Evolutionary conservation across 176 grass and related monocot species (phyloP).

Genomic region (Metroxylon sagu): DNA sequence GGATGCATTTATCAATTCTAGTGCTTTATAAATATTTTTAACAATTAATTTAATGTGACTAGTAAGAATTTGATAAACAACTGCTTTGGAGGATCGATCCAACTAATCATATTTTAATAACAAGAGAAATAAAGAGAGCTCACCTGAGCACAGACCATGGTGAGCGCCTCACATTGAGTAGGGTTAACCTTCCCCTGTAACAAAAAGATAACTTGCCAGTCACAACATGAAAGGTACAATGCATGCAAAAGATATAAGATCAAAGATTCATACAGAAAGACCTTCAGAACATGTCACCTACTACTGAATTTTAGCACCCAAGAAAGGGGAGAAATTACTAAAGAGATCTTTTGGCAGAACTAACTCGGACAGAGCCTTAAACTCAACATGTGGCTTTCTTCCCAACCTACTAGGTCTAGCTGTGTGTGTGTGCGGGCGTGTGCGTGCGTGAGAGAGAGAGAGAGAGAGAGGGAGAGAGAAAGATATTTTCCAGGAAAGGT

Average conservation of each 20-base stretch:
- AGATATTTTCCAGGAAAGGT: slow-evolving; percentile 2
- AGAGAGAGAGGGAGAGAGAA: background rate
- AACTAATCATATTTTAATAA: background rate
- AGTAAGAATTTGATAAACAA: no score
- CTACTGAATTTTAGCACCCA: background rate
- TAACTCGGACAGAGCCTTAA: no score
- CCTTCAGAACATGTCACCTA: no score
- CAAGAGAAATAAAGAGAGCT: background rate
- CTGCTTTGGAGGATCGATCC: background rate
- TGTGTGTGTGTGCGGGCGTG: no score
- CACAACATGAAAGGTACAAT: background rate
- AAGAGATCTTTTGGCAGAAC: no score
- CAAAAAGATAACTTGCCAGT: background rate
- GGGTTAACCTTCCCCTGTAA: slow-evolving; percentile 97
- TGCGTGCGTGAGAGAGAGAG: no score
- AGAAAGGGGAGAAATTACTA: no score
- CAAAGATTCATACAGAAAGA: background rate
- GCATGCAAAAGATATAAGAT: background rate
- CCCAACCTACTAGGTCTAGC: no score
- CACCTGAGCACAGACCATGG: slow-evolving; percentile 99
- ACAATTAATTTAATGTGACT: no score
- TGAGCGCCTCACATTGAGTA: slow-evolving; percentile 92
- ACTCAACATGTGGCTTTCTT: no score
- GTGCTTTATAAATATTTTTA: no score
- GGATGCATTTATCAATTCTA: no score